These are phyloP conservation scores for Penicillium sp. DNA, from an alignment of 2,329 filamentous ascomycete genomes.

Conservation along the genomic window DNA sequence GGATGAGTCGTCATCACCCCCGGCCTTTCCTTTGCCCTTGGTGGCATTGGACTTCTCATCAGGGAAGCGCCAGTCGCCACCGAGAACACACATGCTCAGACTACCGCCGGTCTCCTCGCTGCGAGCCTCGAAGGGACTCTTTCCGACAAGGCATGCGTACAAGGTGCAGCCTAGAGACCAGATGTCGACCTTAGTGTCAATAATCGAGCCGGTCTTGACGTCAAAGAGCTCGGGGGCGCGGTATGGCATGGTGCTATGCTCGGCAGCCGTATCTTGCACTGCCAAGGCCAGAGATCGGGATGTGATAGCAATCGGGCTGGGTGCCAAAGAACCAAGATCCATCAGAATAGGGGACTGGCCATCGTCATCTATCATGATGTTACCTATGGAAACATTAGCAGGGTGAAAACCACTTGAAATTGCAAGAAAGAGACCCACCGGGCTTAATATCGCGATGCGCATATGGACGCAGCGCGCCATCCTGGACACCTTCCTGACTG, in stretches of 20 bases:
- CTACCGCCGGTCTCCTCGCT: constrained; percentile 95
- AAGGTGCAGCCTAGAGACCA: constrained; percentile 98
- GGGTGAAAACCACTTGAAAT: not conserved
- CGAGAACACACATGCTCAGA: constrained; percentile 85
- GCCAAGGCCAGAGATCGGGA: constrained; percentile 87
- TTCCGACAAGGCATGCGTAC: constrained; percentile 93
- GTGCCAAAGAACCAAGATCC: constrained; percentile 91
- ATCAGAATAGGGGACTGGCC: constrained; percentile 89
- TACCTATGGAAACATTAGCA: constrained; percentile 53
- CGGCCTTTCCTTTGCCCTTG: constrained; percentile 57
- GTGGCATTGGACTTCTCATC: constrained; percentile 71
- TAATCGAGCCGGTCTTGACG: constrained; percentile 85
- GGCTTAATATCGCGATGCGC: constrained; percentile 97
- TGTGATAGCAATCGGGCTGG: constrained; percentile 84
- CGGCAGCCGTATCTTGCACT: constrained; percentile 90
- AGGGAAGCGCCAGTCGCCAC: constrained; percentile 95
- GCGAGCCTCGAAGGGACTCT: constrained; percentile 93
- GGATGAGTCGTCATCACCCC: constrained; percentile 18
- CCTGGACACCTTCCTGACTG: constrained; percentile 66
- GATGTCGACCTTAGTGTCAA: constrained; percentile 97
- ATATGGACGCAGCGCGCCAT: constrained; percentile 74
- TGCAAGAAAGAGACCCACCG: constrained; percentile 54
- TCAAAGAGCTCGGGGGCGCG: constrained; percentile 97
- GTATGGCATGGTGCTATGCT: constrained; percentile 98
- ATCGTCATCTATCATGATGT: constrained; percentile 97